phyloP scores from a whole-genome alignment of 2,329 filamentous ascomycete species.

The Sarocladiaceae sp. region DNA sequence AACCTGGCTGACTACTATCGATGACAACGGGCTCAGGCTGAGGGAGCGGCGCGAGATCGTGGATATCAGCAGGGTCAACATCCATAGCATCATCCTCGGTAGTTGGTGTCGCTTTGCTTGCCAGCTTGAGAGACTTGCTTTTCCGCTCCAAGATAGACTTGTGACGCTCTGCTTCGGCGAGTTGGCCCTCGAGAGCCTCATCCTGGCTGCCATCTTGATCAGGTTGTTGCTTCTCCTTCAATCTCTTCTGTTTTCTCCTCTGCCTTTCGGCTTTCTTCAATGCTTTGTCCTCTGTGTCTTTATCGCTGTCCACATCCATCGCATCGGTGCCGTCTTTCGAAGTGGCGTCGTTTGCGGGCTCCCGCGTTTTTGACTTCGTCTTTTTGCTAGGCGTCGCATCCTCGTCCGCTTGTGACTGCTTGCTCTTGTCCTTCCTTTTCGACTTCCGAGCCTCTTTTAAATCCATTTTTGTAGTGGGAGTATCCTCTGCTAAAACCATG shows the following conservation, averaged over 20 bases:
- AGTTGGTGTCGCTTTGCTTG: constrained; percentile 16
- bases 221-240: constrained; percentile 15
- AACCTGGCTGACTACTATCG: constrained; percentile 54
- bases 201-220: constrained; percentile 21
- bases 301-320: constrained; percentile 14
- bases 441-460: constrained; percentile 12
- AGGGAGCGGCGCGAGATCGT: constrained; percentile 75
- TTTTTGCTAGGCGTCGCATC: constrained; percentile 9
- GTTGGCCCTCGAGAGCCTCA: constrained; percentile 21
- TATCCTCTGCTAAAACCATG: constrained; percentile 3
- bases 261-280: constrained; percentile 14
- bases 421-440: constrained; percentile 12
- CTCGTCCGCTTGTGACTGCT: constrained; percentile 12
- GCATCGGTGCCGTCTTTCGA: constrained; percentile 8
- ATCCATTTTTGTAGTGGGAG: constrained; percentile 16
- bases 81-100: constrained; percentile 25
- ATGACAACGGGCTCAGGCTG: constrained; percentile 63
- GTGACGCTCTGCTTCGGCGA: constrained; percentile 31
- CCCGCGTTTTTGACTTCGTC: constrained; percentile 11
- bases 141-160: constrained; percentile 49
- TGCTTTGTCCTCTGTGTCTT: not conserved
- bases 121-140: constrained; percentile 46
- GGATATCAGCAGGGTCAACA: constrained; percentile 38
- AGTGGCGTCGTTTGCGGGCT: constrained; percentile 12
- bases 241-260: constrained; percentile 27